Percentiles rank a stretch among this genome's conserved stretches.
Conservation (phyloP, 2,329 filamentous ascomycete species). For the Fusarium tupiense region DNA sequence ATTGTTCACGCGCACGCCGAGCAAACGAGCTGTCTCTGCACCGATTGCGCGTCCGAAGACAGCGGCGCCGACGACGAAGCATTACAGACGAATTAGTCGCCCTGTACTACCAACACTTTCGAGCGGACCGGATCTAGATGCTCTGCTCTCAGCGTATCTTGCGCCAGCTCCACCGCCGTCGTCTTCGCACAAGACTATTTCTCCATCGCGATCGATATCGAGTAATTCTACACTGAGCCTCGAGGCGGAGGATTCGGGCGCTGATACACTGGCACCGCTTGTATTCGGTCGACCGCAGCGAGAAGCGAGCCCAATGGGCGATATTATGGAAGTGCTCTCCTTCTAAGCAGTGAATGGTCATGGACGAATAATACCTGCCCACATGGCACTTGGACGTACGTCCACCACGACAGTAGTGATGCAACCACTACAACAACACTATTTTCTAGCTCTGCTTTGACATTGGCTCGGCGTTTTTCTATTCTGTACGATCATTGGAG, state of each 20-base stretch:
- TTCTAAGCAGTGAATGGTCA: neutral
- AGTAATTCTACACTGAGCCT: conserved; percentile 35
- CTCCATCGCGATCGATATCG: conserved; percentile 33
- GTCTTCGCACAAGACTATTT: conserved; percentile 19
- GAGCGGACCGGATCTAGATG: conserved; percentile 30
- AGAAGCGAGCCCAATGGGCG: conserved; percentile 29
- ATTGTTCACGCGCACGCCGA: conserved; percentile 31
- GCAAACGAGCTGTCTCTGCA: conserved; percentile 27
- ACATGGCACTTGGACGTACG: neutral
- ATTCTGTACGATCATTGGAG: conserved; percentile 26
- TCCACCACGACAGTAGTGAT: neutral
- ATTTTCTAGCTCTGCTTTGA: conserved; percentile 21
- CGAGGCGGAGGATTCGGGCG: conserved; percentile 26
- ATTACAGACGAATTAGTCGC: conserved; percentile 36
- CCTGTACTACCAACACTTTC: conserved; percentile 30
- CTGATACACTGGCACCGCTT: conserved; percentile 28
- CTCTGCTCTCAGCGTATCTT: conserved; percentile 33
- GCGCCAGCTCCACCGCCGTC: conserved; percentile 18
- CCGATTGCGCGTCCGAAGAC: conserved; percentile 29
- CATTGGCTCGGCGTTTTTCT: conserved; percentile 20
- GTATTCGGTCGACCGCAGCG: conserved; percentile 34
- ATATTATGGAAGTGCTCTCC: conserved; percentile 35
- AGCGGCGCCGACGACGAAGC: conserved; percentile 21
- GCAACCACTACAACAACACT: neutral
- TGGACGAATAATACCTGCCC: neutral